Percentiles rank a stretch among this genome's conserved stretches.
These are phyloP conservation scores for Talaromyces ruber DNA, from an alignment of 495 filamentous ascomycete species.

Conservation along the genomic window DNA sequence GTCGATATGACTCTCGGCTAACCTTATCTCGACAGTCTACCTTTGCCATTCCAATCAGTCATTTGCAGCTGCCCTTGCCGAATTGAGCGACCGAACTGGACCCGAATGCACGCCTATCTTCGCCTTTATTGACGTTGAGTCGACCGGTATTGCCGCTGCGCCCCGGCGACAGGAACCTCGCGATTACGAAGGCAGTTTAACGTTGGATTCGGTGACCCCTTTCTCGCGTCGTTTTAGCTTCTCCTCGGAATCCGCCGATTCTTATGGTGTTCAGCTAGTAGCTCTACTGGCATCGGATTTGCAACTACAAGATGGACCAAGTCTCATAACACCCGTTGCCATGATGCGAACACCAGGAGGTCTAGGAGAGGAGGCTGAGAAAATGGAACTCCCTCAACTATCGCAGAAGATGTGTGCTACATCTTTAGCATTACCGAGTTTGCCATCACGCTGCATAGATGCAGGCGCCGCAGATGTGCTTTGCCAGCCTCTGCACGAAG, in stretches of 20 bases:
- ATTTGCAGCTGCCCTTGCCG: conserved; percentile 60
- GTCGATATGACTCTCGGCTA: conserved; percentile 3
- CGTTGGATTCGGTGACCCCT: conserved; percentile 14
- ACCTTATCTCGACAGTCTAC: conserved; percentile 45
- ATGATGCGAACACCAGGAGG: conserved; percentile 41
- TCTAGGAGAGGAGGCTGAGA: background rate
- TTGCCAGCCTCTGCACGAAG: conserved; percentile 61
- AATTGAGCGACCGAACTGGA: conserved; percentile 55
- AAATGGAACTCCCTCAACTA: background rate
- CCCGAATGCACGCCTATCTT: conserved; percentile 61
- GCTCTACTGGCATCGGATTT: conserved; percentile 63
- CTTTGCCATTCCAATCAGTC: conserved; percentile 62
- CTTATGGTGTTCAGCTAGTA: conserved; percentile 61
- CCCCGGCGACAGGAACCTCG: conserved; percentile 30
- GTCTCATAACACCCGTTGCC: conserved; percentile 65
- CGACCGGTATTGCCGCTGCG: conserved; percentile 20
- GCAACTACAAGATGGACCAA: conserved; percentile 60
- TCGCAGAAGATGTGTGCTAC: conserved; percentile 3
- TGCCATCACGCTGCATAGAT: conserved; percentile 58
- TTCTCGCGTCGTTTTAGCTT: conserved; percentile 36
- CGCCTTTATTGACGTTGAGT: conserved; percentile 62
- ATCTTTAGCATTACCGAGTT: background rate
- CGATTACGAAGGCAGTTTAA: conserved; percentile 5
- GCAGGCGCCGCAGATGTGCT: conserved; percentile 81
- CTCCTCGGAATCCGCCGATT: conserved; percentile 41